Percentiles rank a stretch among this genome's conserved stretches.
phyloP scores from a whole-genome alignment of 192 early-diverging fungal species.

The Coemansia umbellata region DNA sequence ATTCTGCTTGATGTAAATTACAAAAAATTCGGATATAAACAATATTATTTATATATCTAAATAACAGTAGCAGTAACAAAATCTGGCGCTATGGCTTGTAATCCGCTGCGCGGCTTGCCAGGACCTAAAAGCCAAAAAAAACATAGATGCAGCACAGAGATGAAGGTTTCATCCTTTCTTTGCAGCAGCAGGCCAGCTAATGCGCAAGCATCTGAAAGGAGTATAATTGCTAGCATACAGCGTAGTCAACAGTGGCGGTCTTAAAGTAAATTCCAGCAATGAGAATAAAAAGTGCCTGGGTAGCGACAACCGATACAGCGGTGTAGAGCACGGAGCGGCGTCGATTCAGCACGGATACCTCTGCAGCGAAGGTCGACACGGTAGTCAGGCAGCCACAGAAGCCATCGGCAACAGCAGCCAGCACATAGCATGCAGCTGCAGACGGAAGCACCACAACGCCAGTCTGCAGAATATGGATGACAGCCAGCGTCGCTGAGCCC shows the following conservation, averaged over 20 bases:
- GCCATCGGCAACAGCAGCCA: constrained; percentile 49
- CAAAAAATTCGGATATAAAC: no score
- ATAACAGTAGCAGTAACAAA: no score
- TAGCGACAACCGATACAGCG: constrained; percentile 24
- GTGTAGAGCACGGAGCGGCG: constrained; percentile 21
- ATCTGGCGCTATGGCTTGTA: no score
- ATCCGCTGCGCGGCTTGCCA: no score
- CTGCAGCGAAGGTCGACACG: constrained; percentile 59
- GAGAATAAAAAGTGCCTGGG: constrained; percentile 34
- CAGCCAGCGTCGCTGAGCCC: constrained; percentile 26
- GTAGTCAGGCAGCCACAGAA: constrained; percentile 71
- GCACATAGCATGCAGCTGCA: constrained; percentile 24
- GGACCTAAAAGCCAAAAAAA: no score
- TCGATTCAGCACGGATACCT: constrained; percentile 28
- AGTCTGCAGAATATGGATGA: constrained; percentile 30
- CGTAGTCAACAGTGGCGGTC: constrained; percentile 2
- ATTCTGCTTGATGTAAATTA: no score
- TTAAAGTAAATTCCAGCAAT: constrained; percentile 47
- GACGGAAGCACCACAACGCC: constrained; percentile 39
- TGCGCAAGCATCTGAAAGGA: no score
- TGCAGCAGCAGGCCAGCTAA: no score
- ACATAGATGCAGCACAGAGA: no score
- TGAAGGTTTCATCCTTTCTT: no score
- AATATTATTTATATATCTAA: no score
- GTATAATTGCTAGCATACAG: neutral